Evolutionary conservation across 345 rosid genomes (phyloP).

Genomic region (Leavenworthia alabamica): DNA sequence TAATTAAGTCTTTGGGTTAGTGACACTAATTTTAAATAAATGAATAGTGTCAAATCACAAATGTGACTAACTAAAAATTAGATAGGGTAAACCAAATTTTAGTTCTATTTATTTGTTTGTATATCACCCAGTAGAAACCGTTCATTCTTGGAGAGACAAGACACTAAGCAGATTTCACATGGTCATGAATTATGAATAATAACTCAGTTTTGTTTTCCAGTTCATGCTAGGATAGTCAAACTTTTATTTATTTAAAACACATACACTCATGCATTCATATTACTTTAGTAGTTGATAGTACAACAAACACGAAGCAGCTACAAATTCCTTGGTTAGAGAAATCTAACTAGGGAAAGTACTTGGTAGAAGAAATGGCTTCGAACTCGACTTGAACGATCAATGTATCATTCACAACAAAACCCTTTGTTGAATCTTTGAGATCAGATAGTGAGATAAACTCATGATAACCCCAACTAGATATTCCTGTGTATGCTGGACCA

Average conservation of each 20-base stretch:
- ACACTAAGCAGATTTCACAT: neutral
- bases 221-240: neutral
- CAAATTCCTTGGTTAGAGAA: neutral
- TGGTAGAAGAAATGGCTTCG: conserved; percentile 6
- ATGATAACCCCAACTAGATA: neutral
- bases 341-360: conserved; percentile 9
- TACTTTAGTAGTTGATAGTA: neutral
- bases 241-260: neutral
- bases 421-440: conserved; percentile 12
- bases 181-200: too few relatives aligned
- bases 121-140: neutral
- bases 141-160: neutral
- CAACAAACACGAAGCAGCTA: neutral
- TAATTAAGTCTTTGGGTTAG: too few relatives aligned
- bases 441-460: neutral
- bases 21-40: neutral
- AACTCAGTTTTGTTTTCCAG: neutral
- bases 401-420: conserved; percentile 8
- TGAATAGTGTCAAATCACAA: too few relatives aligned
- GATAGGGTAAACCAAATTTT: neutral
- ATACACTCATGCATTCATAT: neutral
- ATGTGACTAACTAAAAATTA: neutral
- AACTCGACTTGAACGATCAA: conserved; percentile 2
- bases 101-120: neutral
- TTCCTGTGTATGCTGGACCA: neutral